phyloP scores from a whole-genome alignment of 805 yeast species.

The Candida taoyuanica region DNA sequence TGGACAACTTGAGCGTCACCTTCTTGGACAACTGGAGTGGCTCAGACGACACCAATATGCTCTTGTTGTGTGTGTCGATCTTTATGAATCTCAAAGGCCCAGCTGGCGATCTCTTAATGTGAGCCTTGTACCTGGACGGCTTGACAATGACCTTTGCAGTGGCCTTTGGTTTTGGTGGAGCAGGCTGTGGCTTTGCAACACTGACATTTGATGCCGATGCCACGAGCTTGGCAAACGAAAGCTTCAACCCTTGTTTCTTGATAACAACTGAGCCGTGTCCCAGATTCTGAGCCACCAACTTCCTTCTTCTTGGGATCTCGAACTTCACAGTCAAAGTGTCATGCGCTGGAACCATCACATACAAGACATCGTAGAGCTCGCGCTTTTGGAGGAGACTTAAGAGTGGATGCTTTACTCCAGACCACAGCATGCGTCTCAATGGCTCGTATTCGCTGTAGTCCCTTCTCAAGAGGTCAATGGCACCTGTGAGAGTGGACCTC shows the following conservation, averaged over 20 bases:
- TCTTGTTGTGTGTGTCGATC: slow-evolving; percentile 33
- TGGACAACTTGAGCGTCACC: slow-evolving; percentile 9
- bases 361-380: slow-evolving; percentile 56
- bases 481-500: slow-evolving; percentile 58
- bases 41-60: slow-evolving; percentile 36
- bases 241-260: slow-evolving; percentile 44
- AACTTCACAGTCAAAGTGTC: slow-evolving; percentile 60
- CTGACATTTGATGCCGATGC: neutral
- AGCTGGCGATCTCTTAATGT: slow-evolving; percentile 18
- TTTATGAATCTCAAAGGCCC: slow-evolving; percentile 39
- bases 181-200: neutral
- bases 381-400: slow-evolving; percentile 57
- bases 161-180: neutral
- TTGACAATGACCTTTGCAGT: neutral
- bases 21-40: slow-evolving; percentile 31
- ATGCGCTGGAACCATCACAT: slow-evolving; percentile 57
- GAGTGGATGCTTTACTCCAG: slow-evolving; percentile 56
- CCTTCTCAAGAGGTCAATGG: slow-evolving; percentile 58
- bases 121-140: slow-evolving; percentile 13
- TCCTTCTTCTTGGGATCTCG: slow-evolving; percentile 63
- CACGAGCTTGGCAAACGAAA: slow-evolving; percentile 17
- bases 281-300: slow-evolving; percentile 52
- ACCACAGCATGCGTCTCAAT: slow-evolving; percentile 61
- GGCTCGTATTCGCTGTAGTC: slow-evolving; percentile 53
- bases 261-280: slow-evolving; percentile 54